Conservation (phyloP, 768 basidiomycete genomes). For the Podaxis mareebaensis region DNA sequence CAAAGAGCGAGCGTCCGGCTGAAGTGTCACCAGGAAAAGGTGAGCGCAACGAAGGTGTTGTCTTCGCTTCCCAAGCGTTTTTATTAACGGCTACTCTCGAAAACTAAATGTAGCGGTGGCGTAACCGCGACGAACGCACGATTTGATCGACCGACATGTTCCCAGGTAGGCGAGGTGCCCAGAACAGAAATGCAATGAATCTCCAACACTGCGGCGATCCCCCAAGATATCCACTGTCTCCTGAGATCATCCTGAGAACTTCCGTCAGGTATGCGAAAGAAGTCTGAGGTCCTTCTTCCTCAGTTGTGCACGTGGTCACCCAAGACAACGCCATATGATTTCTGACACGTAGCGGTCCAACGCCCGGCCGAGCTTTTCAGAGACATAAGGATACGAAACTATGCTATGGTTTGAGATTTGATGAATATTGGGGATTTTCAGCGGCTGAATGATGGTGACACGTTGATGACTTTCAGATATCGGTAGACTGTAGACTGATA, state of each 20-base stretch:
- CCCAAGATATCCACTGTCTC: neutral
- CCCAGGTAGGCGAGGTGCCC: neutral
- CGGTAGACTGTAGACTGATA: too few species aligned
- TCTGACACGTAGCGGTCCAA: neutral
- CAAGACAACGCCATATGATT: neutral
- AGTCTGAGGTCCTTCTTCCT: neutral
- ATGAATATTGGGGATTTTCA: neutral
- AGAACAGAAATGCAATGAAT: slow-evolving; percentile 1
- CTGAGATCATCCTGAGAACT: slow-evolving; percentile 13
- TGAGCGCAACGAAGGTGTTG: neutral
- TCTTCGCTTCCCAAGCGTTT: neutral
- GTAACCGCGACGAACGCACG: neutral
- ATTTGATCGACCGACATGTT: neutral
- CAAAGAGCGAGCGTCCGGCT: neutral
- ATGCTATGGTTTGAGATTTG: neutral
- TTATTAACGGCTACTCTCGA: slow-evolving; percentile 1
- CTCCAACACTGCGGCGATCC: neutral
- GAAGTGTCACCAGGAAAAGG: neutral
- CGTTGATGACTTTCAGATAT: too few species aligned
- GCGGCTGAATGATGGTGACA: too few species aligned
- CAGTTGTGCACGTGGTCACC: slow-evolving; percentile 3
- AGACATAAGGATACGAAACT: neutral
- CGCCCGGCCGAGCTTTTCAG: neutral
- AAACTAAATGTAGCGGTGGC: slow-evolving; percentile 11
- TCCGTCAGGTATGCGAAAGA: neutral